phyloP scores from a whole-genome alignment of 2,329 filamentous ascomycete species.

The Chaetomium strumarium region DNA sequence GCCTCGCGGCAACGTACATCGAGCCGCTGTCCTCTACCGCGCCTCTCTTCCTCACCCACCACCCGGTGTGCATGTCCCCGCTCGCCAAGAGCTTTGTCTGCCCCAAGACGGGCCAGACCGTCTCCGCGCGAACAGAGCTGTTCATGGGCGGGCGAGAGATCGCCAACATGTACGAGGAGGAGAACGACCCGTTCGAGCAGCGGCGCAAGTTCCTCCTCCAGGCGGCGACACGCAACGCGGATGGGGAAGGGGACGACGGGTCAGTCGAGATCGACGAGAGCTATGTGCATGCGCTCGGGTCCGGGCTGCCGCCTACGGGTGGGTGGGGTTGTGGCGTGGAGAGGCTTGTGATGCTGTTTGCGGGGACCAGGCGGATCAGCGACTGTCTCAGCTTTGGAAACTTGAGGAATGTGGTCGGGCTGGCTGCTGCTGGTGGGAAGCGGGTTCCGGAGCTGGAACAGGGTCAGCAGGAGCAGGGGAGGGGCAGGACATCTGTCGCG shows the following conservation, averaged over 20 bases:
- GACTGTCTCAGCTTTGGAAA: conserved; percentile 89
- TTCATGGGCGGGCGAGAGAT: conserved; percentile 77
- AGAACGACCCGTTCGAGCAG: conserved; percentile 87
- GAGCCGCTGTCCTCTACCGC: conserved; percentile 63
- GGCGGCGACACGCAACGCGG: conserved; percentile 31
- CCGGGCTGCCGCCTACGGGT: conserved; percentile 88
- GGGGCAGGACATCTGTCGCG: neutral
- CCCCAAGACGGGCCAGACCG: conserved; percentile 58
- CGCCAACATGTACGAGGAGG: conserved; percentile 97
- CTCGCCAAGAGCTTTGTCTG: conserved; percentile 82
- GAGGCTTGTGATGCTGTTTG: conserved; percentile 84
- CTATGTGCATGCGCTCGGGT: conserved; percentile 79
- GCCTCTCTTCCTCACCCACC: conserved; percentile 83
- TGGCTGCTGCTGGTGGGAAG: conserved; percentile 24
- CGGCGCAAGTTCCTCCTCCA: conserved; percentile 64
- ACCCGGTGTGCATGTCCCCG: conserved; percentile 85
- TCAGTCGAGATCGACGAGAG: conserved; percentile 62
- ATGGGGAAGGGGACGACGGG: conserved; percentile 41
- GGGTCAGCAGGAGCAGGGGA: neutral
- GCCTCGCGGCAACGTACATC: conserved; percentile 67
- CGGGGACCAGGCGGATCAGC: conserved; percentile 69
- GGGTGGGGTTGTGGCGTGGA: conserved; percentile 96
- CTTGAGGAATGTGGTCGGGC: conserved; percentile 59
- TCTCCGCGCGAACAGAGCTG: conserved; percentile 78
- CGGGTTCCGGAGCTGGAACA: neutral